phyloP scores from a whole-genome alignment of 2,329 filamentous ascomycete genomes.

The Didymella glomerata region DNA sequence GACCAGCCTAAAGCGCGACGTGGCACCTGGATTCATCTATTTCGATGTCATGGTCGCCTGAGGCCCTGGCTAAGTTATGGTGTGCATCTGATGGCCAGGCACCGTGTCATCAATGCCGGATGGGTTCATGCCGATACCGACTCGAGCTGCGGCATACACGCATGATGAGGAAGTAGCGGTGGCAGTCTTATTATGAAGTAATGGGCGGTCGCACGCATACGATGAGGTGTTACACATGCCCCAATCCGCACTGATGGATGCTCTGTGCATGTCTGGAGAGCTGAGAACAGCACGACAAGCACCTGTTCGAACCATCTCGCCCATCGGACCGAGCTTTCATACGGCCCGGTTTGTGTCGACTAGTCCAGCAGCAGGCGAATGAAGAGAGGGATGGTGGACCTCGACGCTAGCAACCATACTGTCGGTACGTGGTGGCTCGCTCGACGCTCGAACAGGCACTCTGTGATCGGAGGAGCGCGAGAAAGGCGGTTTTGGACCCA shows the following conservation, averaged over 20 bases:
- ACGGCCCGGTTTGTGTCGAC: conserved; percentile 19
- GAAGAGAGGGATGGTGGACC: conserved; percentile 1
- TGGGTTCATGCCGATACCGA: conserved; percentile 1
- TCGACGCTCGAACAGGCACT: conserved; percentile 1
- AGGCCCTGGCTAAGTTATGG: not conserved
- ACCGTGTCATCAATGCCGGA: not conserved
- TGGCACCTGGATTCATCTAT: conserved; percentile 14
- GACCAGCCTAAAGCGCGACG: conserved; percentile 3
- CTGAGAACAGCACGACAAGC: conserved; percentile 4
- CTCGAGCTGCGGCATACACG: not conserved
- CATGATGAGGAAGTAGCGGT: not conserved
- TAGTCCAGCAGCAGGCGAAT: conserved; percentile 8
- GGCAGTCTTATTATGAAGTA: not conserved
- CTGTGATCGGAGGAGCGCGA: conserved; percentile 9
- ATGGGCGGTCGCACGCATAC: conserved; percentile 9
- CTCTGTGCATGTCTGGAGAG: conserved; percentile 1
- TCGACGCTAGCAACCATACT: conserved; percentile 1
- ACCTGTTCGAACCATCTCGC: conserved; percentile 8
- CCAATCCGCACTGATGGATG: conserved; percentile 9
- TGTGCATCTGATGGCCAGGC: conserved; percentile 1
- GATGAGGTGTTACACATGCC: conserved; percentile 7
- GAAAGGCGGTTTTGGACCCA: conserved; percentile 8
- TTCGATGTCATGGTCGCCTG: not conserved
- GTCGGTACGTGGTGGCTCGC: conserved; percentile 3
- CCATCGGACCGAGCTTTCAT: conserved; percentile 15